These are phyloP conservation scores for Cryptococcus hybrid DNA, from an alignment of 1,284 basidiomycete genomes.

Conservation along the genomic window DNA sequence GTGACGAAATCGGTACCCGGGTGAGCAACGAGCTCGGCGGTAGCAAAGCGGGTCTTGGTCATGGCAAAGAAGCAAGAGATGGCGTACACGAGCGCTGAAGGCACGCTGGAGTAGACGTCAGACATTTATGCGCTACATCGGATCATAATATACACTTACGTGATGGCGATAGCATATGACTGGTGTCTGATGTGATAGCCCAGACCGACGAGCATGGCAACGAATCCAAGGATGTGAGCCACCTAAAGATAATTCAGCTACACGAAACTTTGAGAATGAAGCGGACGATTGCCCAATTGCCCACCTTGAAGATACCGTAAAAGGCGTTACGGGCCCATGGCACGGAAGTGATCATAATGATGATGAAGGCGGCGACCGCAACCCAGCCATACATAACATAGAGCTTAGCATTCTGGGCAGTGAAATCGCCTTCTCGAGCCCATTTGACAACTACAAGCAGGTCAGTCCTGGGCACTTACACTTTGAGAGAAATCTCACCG, in stretches of 20 bases:
- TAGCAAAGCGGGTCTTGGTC: conserved; percentile 34
- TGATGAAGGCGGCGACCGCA: conserved; percentile 25
- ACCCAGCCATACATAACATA: conserved; percentile 32
- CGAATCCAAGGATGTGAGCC: conserved; percentile 64
- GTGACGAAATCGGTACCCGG: conserved; percentile 31
- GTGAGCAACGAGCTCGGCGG: conserved; percentile 36
- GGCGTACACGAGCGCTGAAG: conserved; percentile 52
- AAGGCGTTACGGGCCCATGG: conserved; percentile 37
- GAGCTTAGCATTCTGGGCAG: conserved; percentile 8
- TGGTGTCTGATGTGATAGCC: conserved; percentile 73
- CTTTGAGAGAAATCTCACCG: conserved; percentile 24
- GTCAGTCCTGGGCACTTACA: not conserved
- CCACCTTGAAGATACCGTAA: conserved; percentile 51
- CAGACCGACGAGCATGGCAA: conserved; percentile 70
- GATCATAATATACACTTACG: not conserved
- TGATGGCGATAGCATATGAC: not conserved
- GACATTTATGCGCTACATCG: not conserved
- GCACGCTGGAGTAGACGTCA: conserved; percentile 53
- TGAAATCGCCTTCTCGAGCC: conserved; percentile 22
- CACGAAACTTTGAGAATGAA: not conserved
- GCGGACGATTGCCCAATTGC: conserved; percentile 3
- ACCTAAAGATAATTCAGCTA: conserved; percentile 4
- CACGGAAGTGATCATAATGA: conserved; percentile 42
- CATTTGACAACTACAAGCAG: conserved; percentile 35
- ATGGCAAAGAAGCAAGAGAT: conserved; percentile 29